These are phyloP conservation scores for Entomophthora muscae DNA, from an alignment of 371 early-diverging fungal genomes.

Conservation along the genomic window DNA sequence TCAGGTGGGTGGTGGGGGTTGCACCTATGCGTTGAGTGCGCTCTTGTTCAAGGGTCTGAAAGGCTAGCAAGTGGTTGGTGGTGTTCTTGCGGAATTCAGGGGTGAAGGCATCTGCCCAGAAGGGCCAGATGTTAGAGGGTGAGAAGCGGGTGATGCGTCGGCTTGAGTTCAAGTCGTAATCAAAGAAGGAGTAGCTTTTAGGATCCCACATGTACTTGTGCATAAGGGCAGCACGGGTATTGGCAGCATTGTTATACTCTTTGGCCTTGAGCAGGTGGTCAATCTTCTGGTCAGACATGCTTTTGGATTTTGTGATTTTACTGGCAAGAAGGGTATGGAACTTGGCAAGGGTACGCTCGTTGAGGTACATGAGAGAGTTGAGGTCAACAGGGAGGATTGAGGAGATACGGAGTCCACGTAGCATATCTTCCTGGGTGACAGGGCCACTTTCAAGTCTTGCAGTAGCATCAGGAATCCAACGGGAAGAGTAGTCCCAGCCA, in stretches of 20 bases:
- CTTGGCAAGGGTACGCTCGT: conserved; percentile 35
- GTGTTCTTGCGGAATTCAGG: conserved; percentile 13
- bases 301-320: background rate
- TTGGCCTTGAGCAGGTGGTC: conserved; percentile 8
- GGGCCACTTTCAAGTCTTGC: background rate
- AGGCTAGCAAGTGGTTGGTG: conserved; percentile 12
- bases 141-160: background rate
- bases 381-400: conserved; percentile 65
- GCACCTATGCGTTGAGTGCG: conserved; percentile 31
- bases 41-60: conserved; percentile 15
- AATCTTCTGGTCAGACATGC: background rate
- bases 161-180: conserved; percentile 15
- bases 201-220: conserved; percentile 22
- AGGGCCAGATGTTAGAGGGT: conserved; percentile 9
- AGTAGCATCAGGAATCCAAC: conserved; percentile 41
- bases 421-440: conserved; percentile 13
- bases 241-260: conserved; percentile 13
- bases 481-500: conserved; percentile 60
- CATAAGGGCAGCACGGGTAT: conserved; percentile 15
- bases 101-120: conserved; percentile 23
- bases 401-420: conserved; percentile 33
- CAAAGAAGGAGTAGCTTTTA: conserved; percentile 15
- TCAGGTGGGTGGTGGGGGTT: conserved; percentile 35
- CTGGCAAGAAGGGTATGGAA: conserved; percentile 19
- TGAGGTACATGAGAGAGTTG: conserved; percentile 60